Percentiles rank a stretch among this genome's conserved stretches.
These are phyloP conservation scores for Aspergillus quadrilineatus DNA, from an alignment of 2,329 filamentous ascomycete species.

Conservation along the genomic window DNA sequence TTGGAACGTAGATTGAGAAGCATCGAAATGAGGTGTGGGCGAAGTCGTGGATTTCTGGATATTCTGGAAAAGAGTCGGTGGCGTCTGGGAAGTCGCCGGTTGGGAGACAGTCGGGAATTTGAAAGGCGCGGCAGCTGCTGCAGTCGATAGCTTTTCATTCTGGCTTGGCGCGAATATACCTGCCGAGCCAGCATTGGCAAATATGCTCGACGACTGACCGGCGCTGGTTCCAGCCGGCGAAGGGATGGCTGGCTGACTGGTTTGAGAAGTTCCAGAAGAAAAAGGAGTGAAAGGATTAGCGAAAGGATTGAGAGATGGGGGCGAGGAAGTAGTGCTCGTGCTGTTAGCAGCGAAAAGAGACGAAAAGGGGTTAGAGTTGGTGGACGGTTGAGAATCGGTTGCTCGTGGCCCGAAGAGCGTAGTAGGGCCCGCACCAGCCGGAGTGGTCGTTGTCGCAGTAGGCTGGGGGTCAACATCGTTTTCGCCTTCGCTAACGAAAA, in stretches of 20 bases:
- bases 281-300: slow-evolving; percentile 8
- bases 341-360: slow-evolving; percentile 4
- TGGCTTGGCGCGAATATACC: neutral
- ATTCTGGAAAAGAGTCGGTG: neutral
- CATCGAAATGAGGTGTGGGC: slow-evolving; percentile 9
- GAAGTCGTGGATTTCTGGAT: slow-evolving; percentile 8
- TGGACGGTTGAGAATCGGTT: slow-evolving; percentile 15
- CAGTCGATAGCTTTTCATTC: neutral
- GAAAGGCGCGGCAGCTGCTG: slow-evolving; percentile 2
- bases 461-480: slow-evolving; percentile 21
- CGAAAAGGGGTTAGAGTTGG: slow-evolving; percentile 6
- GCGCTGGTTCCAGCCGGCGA: neutral
- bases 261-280: slow-evolving; percentile 1
- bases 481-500: slow-evolving; percentile 42
- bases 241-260: neutral
- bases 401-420: slow-evolving; percentile 23
- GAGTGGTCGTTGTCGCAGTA: neutral
- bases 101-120: slow-evolving; percentile 7
- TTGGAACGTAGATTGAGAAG: neutral
- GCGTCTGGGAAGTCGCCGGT: neutral
- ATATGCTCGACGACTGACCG: neutral
- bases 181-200: neutral
- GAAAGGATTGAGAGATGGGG: slow-evolving; percentile 16
- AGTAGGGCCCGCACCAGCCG: neutral
- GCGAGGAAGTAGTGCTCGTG: neutral